A percentile compares a stretch with the other conserved stretches of the same genome.
Evolutionary conservation across 73 alveolate genomes (phyloP).

Genomic region (Diophrys appendiculata): DNA sequence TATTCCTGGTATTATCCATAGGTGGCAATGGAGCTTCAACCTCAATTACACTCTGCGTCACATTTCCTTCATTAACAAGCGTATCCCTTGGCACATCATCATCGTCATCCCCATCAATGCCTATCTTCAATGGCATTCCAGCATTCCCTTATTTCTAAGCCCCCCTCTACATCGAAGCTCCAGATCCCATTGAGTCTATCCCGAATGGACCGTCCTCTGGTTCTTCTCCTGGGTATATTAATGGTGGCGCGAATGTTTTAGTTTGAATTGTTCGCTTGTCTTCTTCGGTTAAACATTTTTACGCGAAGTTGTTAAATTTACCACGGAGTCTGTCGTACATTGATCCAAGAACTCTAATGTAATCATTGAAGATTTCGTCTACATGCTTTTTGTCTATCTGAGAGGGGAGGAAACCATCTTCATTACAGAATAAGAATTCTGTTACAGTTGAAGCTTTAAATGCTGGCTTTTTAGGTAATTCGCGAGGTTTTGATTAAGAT

Average conservation of each 20-base stretch:
- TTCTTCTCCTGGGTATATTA: constrained; percentile 46
- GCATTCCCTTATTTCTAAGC: constrained; percentile 23
- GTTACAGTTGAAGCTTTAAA: constrained; percentile 35
- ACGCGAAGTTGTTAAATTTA: constrained; percentile 43
- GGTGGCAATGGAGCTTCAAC: constrained; percentile 7
- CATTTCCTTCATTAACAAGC: constrained; percentile 5
- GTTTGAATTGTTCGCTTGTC: constrained; percentile 39
- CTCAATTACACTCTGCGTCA: constrained; percentile 1
- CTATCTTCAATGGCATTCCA: constrained; percentile 47
- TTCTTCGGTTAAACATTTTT: constrained; percentile 48
- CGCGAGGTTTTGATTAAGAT: not conserved
- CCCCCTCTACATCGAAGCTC: not conserved
- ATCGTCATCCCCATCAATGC: not conserved
- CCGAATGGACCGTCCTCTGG: constrained; percentile 2
- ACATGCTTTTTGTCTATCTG: constrained; percentile 39
- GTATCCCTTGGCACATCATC: not conserved
- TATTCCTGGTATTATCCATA: not conserved
- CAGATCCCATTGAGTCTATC: not conserved
- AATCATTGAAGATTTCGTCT: constrained; percentile 51
- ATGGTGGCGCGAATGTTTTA: constrained; percentile 34
- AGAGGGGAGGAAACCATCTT: constrained; percentile 13
- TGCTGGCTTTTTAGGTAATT: constrained; percentile 26
- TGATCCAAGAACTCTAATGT: constrained; percentile 38
- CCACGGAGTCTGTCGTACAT: constrained; percentile 61
- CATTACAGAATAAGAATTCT: constrained; percentile 5